Evolutionary conservation across 257 asterid species (phyloP).

Genomic region (Solanum pimpinellifolium): DNA sequence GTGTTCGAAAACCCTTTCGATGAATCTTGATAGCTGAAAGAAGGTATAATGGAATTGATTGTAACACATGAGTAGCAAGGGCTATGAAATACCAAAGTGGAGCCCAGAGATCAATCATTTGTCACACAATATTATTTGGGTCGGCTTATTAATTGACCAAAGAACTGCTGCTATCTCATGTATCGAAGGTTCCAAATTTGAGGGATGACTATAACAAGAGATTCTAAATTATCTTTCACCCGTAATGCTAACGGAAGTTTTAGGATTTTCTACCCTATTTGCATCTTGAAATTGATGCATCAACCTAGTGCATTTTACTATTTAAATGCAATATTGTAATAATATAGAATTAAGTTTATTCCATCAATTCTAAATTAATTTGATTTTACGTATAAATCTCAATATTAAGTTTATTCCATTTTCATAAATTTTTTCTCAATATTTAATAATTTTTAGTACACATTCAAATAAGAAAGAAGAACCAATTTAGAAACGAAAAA

Average conservation of each 20-base stretch:
- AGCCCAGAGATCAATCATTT: no score
- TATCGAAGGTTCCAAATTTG: conserved; percentile 47
- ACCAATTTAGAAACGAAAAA: neutral
- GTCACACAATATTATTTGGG: no score
- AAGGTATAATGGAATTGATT: no score
- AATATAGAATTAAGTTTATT: neutral
- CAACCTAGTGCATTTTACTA: neutral
- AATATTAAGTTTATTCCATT: neutral
- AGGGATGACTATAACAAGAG: conserved; percentile 24
- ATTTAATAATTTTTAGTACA: neutral
- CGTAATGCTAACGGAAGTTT: conserved; percentile 9
- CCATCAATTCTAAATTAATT: neutral
- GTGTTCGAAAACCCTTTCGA: no score
- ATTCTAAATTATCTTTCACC: conserved; percentile 23
- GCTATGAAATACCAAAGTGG: no score
- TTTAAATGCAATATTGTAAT: neutral
- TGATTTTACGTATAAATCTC: neutral
- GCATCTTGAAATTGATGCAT: conserved; percentile 22
- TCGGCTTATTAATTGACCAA: neutral
- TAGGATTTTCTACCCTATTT: conserved; percentile 18
- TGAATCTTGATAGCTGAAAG: no score
- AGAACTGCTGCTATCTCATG: conserved; percentile 45
- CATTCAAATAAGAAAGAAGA: neutral
- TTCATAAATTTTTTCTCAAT: neutral
- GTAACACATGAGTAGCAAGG: neutral